These are phyloP conservation scores for Mortierella sp. DNA, from an alignment of 371 early-diverging fungal genomes.

Conservation along the genomic window DNA sequence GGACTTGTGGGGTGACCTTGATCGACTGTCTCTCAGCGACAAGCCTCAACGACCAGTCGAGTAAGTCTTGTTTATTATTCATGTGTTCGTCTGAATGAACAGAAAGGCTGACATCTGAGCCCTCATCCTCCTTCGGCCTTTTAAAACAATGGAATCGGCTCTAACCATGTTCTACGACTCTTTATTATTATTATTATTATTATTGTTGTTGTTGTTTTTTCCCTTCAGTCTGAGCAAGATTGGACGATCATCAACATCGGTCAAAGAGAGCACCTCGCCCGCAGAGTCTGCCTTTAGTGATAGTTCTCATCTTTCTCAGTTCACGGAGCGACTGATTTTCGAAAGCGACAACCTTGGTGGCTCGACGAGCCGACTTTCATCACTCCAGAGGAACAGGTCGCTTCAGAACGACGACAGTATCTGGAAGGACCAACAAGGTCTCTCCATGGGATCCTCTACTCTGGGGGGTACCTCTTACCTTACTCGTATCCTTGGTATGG, in stretches of 20 bases:
- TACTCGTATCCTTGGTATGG: slow-evolving; percentile 54
- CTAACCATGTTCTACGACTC: neutral
- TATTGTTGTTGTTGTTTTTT: too few species aligned
- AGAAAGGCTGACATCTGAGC: neutral
- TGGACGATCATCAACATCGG: slow-evolving; percentile 23
- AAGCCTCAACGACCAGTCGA: slow-evolving; percentile 34
- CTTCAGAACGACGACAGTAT: slow-evolving; percentile 16
- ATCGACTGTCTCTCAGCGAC: slow-evolving; percentile 49
- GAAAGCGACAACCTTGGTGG: slow-evolving; percentile 31
- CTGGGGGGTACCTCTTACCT: slow-evolving; percentile 45
- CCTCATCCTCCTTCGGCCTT: neutral
- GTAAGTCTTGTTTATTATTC: slow-evolving; percentile 17
- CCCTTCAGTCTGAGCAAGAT: slow-evolving; percentile 35
- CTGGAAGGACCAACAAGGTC: slow-evolving; percentile 46
- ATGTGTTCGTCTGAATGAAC: too few species aligned
- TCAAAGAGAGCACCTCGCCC: slow-evolving; percentile 23
- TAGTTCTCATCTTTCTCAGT: slow-evolving; percentile 36
- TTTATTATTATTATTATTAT: neutral
- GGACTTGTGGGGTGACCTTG: slow-evolving; percentile 60
- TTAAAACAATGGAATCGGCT: neutral
- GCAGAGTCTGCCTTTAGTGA: slow-evolving; percentile 44
- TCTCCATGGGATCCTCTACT: slow-evolving; percentile 28
- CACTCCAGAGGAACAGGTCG: slow-evolving; percentile 21
- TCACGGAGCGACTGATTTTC: slow-evolving; percentile 40
- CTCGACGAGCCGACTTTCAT: slow-evolving; percentile 22